phyloP scores from a whole-genome alignment of 2,329 filamentous ascomycete genomes.

The Penicillium capsulatum region DNA sequence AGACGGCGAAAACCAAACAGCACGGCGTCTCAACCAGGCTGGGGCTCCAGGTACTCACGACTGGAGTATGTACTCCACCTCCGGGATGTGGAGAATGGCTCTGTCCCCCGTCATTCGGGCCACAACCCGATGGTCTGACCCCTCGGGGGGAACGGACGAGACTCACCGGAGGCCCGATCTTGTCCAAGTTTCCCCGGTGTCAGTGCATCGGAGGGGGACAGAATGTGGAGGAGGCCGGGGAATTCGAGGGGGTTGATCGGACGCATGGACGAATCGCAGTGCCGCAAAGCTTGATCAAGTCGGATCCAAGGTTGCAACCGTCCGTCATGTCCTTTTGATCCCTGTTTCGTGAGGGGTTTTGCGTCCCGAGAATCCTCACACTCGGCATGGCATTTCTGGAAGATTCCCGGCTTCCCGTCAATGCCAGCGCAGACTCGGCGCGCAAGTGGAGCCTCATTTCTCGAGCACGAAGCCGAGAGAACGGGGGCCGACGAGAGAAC shows the following conservation, averaged over 20 bases:
- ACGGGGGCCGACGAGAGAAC: slow-evolving; percentile 9
- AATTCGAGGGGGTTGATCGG: slow-evolving; percentile 12
- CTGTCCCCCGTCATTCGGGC: slow-evolving; percentile 3
- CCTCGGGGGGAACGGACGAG: too few species aligned
- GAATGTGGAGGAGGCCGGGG: slow-evolving; percentile 16
- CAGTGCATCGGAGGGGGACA: slow-evolving; percentile 3
- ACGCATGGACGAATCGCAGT: slow-evolving; percentile 11
- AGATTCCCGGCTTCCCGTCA: slow-evolving; percentile 20
- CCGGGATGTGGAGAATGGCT: slow-evolving; percentile 9
- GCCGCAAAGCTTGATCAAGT: slow-evolving; percentile 8
- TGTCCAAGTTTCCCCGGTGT: slow-evolving; percentile 10
- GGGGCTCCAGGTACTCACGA: slow-evolving; percentile 9
- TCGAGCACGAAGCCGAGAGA: too few species aligned
- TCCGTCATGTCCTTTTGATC: background rate
- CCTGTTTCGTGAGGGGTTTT: background rate
- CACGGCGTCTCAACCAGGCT: slow-evolving; percentile 10
- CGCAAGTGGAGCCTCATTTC: slow-evolving; percentile 5
- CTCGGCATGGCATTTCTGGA: slow-evolving; percentile 12
- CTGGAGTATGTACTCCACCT: slow-evolving; percentile 2
- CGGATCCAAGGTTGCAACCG: slow-evolving; percentile 1
- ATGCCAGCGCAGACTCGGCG: slow-evolving; percentile 5
- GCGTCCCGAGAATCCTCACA: background rate
- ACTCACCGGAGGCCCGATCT: slow-evolving; percentile 14
- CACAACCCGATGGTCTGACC: too few species aligned
- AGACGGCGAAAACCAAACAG: slow-evolving; percentile 1